Base-by-base conservation (phyloP, 2,329 filamentous ascomycete species). In the Penicillium sp. region DNA sequence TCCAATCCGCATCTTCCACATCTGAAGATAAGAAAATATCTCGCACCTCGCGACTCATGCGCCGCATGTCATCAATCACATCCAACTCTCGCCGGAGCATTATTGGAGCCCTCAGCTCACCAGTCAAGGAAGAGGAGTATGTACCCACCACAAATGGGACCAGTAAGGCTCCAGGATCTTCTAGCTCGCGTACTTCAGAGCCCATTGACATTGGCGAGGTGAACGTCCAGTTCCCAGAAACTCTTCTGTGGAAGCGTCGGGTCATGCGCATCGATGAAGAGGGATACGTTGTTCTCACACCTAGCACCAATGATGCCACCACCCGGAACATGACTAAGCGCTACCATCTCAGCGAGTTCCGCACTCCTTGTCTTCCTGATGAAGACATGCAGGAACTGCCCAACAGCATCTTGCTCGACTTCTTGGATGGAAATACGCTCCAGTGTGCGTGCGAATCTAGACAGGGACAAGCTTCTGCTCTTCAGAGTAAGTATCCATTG, bases 201-300 rank as follows among this genome's bases (percentile, higher is more conserved):
- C 81, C 87, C 26, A 81, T 90, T 4, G 86, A 88, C 59, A 83
- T 96, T 73, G 91, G 92, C 47, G 90, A 97, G 68, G 88, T 99
- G 61, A 97, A 99, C 67, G 90, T 97, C 11, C 94, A 99, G 72
- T 97, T 99, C 71, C 94, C 94, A 0, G 93, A 97, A 70, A 96
- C 91, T 53, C 81, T 99, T 45, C 82, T 99, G 13, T 99, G 94
- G 94, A 99, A 97, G 78, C 89, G 93, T 53, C 86, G 94, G 58
- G 92, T 88, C 67, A 86, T 97, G 75, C 88, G 88, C 61, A 85
- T 99, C 55, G 92, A 97, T 72, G 85, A 86, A 9, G 82, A 89
- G 58, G 94, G 93, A 18, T 92, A 89, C 74, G 78, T 99, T 38
- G 87, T 96, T 56, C 82, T 99, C 59, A 89, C 87, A 40, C 82